These are phyloP conservation scores for Zalerion maritima DNA, from an alignment of 495 filamentous ascomycete species.

Conservation along the genomic window DNA sequence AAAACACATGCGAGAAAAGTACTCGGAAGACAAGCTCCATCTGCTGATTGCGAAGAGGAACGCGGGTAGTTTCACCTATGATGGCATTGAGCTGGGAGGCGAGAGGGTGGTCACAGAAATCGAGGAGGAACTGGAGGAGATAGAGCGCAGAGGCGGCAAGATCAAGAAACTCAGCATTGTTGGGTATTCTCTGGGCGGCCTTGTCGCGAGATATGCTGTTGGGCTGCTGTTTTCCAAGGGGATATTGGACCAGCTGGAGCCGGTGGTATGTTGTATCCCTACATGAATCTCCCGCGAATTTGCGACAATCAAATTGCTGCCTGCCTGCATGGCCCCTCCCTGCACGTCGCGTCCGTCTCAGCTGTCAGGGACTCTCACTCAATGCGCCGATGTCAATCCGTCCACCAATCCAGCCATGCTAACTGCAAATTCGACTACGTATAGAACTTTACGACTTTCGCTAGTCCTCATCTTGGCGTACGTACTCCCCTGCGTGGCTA, in stretches of 20 bases:
- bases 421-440: conserved; percentile 8
- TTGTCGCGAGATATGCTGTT: conserved; percentile 77
- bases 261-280: conserved; percentile 39
- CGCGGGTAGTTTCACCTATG: conserved; percentile 74
- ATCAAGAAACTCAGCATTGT: conserved; percentile 74
- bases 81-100: conserved; percentile 82
- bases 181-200: conserved; percentile 80
- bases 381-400: too few species aligned
- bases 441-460: conserved; percentile 87
- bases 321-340: neutral
- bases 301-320: neutral
- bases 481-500: conserved; percentile 57
- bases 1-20: conserved; percentile 46
- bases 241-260: conserved; percentile 60
- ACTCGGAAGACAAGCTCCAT: conserved; percentile 50
- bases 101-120: conserved; percentile 82
- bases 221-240: conserved; percentile 71
- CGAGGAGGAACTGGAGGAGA: conserved; percentile 59
- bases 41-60: conserved; percentile 70
- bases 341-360: too few species aligned
- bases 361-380: too few species aligned
- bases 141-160: conserved; percentile 46
- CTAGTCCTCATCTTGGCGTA: conserved; percentile 77
- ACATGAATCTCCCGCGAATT: neutral
- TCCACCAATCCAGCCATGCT: too few species aligned